Conservation (phyloP, 139 green algal genomes). For the Mesotaenium endlicherianum region DNA sequence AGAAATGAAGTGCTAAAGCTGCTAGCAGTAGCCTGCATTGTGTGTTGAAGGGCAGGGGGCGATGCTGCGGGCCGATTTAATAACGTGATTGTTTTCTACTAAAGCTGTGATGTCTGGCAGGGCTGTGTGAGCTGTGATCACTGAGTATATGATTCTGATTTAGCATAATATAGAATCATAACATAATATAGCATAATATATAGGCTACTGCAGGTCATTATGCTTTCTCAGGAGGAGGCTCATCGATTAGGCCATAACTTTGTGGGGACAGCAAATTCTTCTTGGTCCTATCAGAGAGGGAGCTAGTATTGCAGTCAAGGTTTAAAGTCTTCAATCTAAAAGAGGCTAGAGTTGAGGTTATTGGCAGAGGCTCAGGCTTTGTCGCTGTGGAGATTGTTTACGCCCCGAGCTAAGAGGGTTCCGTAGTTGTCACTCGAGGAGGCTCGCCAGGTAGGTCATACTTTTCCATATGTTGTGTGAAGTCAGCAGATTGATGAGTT, state of each 20-base stretch:
- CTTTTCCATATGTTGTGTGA: not conserved
- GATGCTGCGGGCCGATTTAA: too few relatives aligned
- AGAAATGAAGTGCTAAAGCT: too few relatives aligned
- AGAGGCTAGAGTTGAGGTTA: slow-evolving; percentile 95
- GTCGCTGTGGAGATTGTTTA: slow-evolving; percentile 99
- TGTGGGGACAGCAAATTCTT: slow-evolving; percentile 97
- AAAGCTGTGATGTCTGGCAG: too few relatives aligned
- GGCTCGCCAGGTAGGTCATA: slow-evolving; percentile 90
- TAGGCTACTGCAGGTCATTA: too few relatives aligned
- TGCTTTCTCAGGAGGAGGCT: slow-evolving; percentile 98
- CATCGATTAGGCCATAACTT: slow-evolving; percentile 96
- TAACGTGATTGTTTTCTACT: too few relatives aligned
- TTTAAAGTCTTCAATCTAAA: slow-evolving; percentile 99
- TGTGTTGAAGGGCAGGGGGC: too few relatives aligned
- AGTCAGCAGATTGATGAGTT: not conserved
- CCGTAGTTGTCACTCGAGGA: slow-evolving; percentile 98
- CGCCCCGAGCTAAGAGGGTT: slow-evolving; percentile 95
- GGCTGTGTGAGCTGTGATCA: too few relatives aligned
- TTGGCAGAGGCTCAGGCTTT: slow-evolving; percentile 93
- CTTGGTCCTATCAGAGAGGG: slow-evolving; percentile 97
- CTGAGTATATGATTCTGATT: too few relatives aligned
- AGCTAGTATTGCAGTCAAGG: slow-evolving; percentile 98
- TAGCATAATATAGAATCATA: too few relatives aligned
- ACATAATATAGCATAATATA: too few relatives aligned
- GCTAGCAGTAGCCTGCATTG: too few relatives aligned